These are phyloP conservation scores for Agrocybe praecox DNA, from an alignment of 768 basidiomycete species.

Conservation along the genomic window DNA sequence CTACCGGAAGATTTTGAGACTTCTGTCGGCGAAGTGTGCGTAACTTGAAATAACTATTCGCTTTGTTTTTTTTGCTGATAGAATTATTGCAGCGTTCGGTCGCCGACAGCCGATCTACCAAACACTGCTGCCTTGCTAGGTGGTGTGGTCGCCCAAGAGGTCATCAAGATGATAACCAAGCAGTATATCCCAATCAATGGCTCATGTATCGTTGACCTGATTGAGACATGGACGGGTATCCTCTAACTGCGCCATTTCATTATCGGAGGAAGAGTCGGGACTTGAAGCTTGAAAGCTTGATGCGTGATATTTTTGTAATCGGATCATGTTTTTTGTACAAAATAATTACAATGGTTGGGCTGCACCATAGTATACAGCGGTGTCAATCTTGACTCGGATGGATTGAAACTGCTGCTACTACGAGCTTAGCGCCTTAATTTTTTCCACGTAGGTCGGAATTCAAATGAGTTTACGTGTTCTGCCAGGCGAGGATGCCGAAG, in stretches of 20 bases:
- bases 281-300: too few species aligned
- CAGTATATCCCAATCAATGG: slow-evolving; percentile 94
- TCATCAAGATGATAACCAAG: slow-evolving; percentile 94
- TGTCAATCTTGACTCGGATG: too few species aligned
- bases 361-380: too few species aligned
- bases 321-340: too few species aligned
- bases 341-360: too few species aligned
- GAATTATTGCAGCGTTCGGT: slow-evolving; percentile 56
- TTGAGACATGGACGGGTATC: slow-evolving; percentile 77
- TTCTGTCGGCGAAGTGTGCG: slow-evolving; percentile 81
- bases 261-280: too few species aligned
- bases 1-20: slow-evolving; percentile 59
- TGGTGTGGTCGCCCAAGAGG: slow-evolving; percentile 93
- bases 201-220: slow-evolving; percentile 82
- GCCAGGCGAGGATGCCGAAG: too few species aligned
- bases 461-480: too few species aligned
- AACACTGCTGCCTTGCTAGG: slow-evolving; percentile 94
- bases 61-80: neutral
- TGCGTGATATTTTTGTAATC: too few species aligned
- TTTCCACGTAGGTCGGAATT: too few species aligned
- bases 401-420: too few species aligned
- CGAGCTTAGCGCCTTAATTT: too few species aligned
- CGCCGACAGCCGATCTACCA: slow-evolving; percentile 85
- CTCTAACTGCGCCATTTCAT: slow-evolving; percentile 21
- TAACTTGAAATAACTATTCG: slow-evolving; percentile 14